Evolutionary conservation across 2,329 filamentous ascomycete species (phyloP).

Genomic region (Teratosphaeria epicoccoides): DNA sequence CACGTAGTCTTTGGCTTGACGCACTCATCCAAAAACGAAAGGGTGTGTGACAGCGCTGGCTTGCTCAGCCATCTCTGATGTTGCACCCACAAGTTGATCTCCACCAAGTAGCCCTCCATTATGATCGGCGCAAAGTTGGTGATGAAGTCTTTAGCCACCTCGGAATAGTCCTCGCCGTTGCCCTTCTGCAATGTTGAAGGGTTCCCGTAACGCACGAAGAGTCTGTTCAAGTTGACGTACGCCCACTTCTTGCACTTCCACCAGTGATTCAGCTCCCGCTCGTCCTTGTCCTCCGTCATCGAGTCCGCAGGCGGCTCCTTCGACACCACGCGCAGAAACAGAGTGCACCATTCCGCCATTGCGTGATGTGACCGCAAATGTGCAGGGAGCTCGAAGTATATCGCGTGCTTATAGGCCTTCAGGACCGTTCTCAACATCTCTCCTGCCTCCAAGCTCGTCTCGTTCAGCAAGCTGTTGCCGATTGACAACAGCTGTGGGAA

Average conservation of each 20-base stretch:
- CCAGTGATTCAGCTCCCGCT: conserved; percentile 92
- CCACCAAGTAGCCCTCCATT: conserved; percentile 81
- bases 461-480: conserved; percentile 77
- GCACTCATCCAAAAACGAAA: conserved; percentile 93
- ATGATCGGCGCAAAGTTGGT: conserved; percentile 90
- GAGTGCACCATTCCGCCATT: conserved; percentile 90
- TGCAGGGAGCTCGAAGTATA: conserved; percentile 77
- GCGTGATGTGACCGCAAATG: conserved; percentile 68
- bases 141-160: conserved; percentile 85
- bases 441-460: conserved; percentile 85
- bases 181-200: conserved; percentile 61
- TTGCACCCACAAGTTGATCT: conserved; percentile 95
- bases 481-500: conserved; percentile 83
- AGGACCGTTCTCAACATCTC: conserved; percentile 94
- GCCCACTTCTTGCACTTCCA: conserved; percentile 99
- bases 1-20: conserved; percentile 97
- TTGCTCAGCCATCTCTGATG: conserved; percentile 93
- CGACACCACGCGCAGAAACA: conserved; percentile 82
- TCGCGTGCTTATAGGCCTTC: conserved; percentile 96
- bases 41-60: conserved; percentile 81
- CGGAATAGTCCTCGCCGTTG: conserved; percentile 64
- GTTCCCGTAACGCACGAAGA: conserved; percentile 92
- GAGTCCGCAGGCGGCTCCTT: conserved; percentile 72
- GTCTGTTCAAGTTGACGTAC: conserved; percentile 90
- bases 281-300: conserved; percentile 67